These are phyloP conservation scores for Ajuga chamaepitys DNA, from an alignment of 257 asterid species.

Conservation along the genomic window DNA sequence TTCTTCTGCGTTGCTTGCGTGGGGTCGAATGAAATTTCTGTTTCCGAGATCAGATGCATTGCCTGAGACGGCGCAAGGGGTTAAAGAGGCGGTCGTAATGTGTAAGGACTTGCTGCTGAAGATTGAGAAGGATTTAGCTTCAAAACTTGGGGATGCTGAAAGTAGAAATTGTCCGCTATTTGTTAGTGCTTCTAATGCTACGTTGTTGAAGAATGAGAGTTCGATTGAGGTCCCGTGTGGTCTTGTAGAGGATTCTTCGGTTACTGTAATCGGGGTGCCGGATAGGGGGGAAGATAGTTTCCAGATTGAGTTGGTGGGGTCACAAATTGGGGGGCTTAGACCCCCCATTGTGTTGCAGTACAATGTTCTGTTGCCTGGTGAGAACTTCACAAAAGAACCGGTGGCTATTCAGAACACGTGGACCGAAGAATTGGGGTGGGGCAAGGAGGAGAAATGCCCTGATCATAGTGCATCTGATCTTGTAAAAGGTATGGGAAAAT, in stretches of 20 bases:
- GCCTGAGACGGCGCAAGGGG: conserved; percentile 76
- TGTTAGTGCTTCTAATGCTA: conserved; percentile 31
- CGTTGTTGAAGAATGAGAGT: conserved; percentile 21
- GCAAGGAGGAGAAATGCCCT: conserved; percentile 81
- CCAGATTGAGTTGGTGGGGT: conserved; percentile 61
- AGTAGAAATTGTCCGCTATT: conserved; percentile 45
- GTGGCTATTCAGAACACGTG: conserved; percentile 68
- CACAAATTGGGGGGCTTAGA: conserved; percentile 39
- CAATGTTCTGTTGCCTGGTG: conserved; percentile 58
- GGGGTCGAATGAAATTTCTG: conserved; percentile 54
- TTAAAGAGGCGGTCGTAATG: conserved; percentile 62
- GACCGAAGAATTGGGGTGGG: conserved; percentile 81
- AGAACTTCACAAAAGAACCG: conserved; percentile 75
- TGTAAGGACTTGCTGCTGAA: conserved; percentile 40
- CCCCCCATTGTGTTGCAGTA: conserved; percentile 67
- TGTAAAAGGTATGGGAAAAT: conserved; percentile 34
- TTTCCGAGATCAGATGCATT: conserved; percentile 82
- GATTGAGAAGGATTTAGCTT: conserved; percentile 27
- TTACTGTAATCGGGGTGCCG: conserved; percentile 81
- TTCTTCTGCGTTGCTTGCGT: conserved; percentile 43
- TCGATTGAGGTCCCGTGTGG: conserved; percentile 76
- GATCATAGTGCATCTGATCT: conserved; percentile 37
- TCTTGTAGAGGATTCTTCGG: conserved; percentile 72
- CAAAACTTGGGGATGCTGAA: conserved; percentile 14
- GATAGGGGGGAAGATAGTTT: conserved; percentile 43